phyloP scores from a whole-genome alignment of 768 basidiomycete species.

The Xerocomus potaroensis region DNA sequence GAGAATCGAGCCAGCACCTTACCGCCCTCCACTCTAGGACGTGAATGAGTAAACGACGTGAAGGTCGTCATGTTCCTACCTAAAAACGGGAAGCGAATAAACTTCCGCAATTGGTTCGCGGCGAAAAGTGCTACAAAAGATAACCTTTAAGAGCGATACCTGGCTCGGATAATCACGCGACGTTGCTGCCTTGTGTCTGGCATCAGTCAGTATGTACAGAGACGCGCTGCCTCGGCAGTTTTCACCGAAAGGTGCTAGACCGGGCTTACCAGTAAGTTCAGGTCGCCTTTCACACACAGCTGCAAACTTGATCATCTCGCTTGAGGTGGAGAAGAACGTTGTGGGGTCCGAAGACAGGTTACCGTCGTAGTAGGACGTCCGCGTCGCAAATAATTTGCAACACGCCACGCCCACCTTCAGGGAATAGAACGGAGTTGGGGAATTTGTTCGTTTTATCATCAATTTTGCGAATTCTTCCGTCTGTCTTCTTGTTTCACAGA shows the following conservation, averaged over 20 bases:
- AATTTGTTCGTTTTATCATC: too few species aligned
- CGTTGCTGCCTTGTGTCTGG: background rate
- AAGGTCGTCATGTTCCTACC: too few species aligned
- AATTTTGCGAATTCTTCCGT: slow-evolving; percentile 12
- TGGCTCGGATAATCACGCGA: background rate
- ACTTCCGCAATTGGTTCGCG: too few species aligned
- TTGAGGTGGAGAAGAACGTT: slow-evolving; percentile 22
- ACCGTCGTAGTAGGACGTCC: slow-evolving; percentile 1
- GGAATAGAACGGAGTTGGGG: too few species aligned
- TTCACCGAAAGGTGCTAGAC: too few species aligned
- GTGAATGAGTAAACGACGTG: background rate
- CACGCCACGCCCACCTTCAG: too few species aligned
- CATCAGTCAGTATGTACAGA: background rate
- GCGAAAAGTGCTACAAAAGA: too few species aligned
- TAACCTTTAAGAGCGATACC: background rate
- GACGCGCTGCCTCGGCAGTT: slow-evolving; percentile 1
- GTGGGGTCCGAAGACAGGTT: slow-evolving; percentile 19
- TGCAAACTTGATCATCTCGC: slow-evolving; percentile 13
- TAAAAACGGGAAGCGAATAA: too few species aligned
- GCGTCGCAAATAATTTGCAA: slow-evolving; percentile 2
- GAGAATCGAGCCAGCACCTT: slow-evolving; percentile 8
- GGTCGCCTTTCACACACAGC: background rate
- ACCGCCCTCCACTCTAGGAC: background rate
- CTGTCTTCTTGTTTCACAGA: slow-evolving; percentile 18
- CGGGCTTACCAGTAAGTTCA: background rate